phyloP scores from a whole-genome alignment of 768 basidiomycete genomes.

The Suillus plorans region DNA sequence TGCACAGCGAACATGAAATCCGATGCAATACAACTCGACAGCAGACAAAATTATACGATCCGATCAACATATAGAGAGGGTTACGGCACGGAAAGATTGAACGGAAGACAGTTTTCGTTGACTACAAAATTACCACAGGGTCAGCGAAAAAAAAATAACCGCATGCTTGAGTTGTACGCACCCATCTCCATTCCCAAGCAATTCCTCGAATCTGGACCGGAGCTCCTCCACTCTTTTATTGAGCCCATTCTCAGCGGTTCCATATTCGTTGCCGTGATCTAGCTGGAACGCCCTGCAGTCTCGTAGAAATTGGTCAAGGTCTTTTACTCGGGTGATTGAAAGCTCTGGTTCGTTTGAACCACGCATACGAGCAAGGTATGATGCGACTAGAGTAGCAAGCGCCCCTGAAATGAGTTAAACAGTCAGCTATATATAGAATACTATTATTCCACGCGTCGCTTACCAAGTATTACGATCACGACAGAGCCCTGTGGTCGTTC shows the following conservation, averaged over 20 bases:
- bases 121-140: not conserved
- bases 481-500: slow-evolving; percentile 22
- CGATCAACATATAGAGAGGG: not conserved
- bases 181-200: slow-evolving; percentile 29
- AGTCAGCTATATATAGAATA: not conserved
- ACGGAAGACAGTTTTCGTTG: not conserved
- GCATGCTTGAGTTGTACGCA: not conserved
- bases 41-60: not conserved
- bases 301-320: slow-evolving; percentile 37
- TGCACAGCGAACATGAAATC: not conserved
- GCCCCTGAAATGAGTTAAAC: slow-evolving; percentile 22
- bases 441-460: not conserved
- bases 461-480: slow-evolving; percentile 29
- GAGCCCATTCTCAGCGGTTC: slow-evolving; percentile 13
- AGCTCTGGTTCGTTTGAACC: slow-evolving; percentile 39
- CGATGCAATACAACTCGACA: not conserved
- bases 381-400: slow-evolving; percentile 36
- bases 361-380: slow-evolving; percentile 39
- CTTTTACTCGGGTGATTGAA: slow-evolving; percentile 23
- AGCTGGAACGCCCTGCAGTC: slow-evolving; percentile 31
- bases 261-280: slow-evolving; percentile 28
- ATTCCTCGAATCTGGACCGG: slow-evolving; percentile 32
- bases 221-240: slow-evolving; percentile 23
- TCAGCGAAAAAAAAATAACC: not conserved
- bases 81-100: not conserved